These are phyloP conservation scores for Candolleomyces efflorescens DNA, from an alignment of 768 basidiomycete species.

Conservation along the genomic window DNA sequence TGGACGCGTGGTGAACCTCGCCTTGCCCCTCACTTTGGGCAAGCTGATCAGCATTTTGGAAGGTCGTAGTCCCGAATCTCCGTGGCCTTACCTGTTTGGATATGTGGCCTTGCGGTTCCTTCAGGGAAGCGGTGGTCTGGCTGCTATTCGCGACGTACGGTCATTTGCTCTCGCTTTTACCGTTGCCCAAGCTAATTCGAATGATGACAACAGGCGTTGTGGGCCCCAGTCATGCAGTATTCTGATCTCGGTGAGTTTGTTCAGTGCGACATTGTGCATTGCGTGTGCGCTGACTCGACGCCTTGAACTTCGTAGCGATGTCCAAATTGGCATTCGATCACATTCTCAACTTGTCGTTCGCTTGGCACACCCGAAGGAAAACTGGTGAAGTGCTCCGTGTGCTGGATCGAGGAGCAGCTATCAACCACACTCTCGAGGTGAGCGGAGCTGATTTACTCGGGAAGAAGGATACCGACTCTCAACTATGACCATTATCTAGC, in stretches of 20 bases:
- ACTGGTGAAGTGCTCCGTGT: conserved; percentile 85
- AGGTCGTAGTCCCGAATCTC: conserved; percentile 38
- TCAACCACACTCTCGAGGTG: conserved; percentile 78
- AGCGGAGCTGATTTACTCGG: conserved; percentile 1
- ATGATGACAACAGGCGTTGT: conserved; percentile 46
- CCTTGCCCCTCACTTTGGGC: conserved; percentile 69
- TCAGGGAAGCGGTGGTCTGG: conserved; percentile 72
- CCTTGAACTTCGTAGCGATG: conserved; percentile 54
- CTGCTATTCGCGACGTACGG: conserved; percentile 57
- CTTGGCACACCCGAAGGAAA: conserved; percentile 78
- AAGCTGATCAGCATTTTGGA: conserved; percentile 57
- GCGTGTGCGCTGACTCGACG: neutral
- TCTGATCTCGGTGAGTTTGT: conserved; percentile 59
- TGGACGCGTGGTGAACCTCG: conserved; percentile 72
- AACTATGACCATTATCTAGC: conserved; percentile 30
- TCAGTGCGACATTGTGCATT: neutral
- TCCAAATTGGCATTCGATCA: conserved; percentile 83
- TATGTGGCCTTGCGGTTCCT: conserved; percentile 73
- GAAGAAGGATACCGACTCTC: neutral
- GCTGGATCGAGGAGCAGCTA: conserved; percentile 78
- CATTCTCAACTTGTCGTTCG: conserved; percentile 79
- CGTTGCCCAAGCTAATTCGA: neutral
- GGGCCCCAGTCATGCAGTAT: conserved; percentile 88
- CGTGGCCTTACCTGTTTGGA: conserved; percentile 65
- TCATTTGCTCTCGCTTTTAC: neutral